Evolutionary conservation across 805 yeast genomes (phyloP).

Genomic region (Novakomyces olei): DNA sequence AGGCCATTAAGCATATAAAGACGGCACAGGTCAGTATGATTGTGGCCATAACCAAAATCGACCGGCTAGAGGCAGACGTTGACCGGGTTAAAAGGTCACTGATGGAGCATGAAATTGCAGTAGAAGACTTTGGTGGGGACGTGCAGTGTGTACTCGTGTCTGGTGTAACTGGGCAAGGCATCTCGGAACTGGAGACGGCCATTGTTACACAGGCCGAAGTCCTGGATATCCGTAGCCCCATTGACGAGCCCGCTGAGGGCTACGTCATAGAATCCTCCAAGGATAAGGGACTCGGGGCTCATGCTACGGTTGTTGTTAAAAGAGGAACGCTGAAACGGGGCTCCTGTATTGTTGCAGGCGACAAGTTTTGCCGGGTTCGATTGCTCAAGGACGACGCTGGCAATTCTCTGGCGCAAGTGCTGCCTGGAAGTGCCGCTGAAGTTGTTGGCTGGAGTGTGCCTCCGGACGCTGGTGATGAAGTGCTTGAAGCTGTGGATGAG

Average conservation of each 20-base stretch:
- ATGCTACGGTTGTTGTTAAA: constrained; percentile 64
- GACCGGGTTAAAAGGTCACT: constrained; percentile 62
- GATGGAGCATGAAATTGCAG: constrained; percentile 52
- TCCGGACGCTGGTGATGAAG: constrained; percentile 77
- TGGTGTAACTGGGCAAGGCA: constrained; percentile 65
- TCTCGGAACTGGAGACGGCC: constrained; percentile 77
- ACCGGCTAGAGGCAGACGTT: constrained; percentile 50
- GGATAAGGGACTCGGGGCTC: constrained; percentile 52
- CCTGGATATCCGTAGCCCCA: constrained; percentile 49
- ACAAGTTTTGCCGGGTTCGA: constrained; percentile 64
- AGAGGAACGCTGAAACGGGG: constrained; percentile 60
- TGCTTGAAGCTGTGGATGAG: constrained; percentile 56
- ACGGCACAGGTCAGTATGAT: constrained; percentile 61
- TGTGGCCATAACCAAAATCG: constrained; percentile 86
- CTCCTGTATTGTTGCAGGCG: constrained; percentile 60
- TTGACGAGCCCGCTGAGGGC: constrained; percentile 41
- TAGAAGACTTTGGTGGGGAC: constrained; percentile 90
- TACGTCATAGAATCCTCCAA: constrained; percentile 74
- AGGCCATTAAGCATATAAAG: constrained; percentile 83
- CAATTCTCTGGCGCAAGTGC: constrained; percentile 37
- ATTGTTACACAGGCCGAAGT: constrained; percentile 67
- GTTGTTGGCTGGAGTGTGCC: constrained; percentile 84
- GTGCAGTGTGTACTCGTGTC: constrained; percentile 73
- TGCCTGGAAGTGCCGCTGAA: constrained; percentile 79
- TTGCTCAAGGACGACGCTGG: constrained; percentile 58